Percentiles rank a stretch among this genome's conserved stretches.
These are phyloP conservation scores for Porpolomopsis calyptriformis DNA, from an alignment of 768 basidiomycete genomes.

Conservation along the genomic window DNA sequence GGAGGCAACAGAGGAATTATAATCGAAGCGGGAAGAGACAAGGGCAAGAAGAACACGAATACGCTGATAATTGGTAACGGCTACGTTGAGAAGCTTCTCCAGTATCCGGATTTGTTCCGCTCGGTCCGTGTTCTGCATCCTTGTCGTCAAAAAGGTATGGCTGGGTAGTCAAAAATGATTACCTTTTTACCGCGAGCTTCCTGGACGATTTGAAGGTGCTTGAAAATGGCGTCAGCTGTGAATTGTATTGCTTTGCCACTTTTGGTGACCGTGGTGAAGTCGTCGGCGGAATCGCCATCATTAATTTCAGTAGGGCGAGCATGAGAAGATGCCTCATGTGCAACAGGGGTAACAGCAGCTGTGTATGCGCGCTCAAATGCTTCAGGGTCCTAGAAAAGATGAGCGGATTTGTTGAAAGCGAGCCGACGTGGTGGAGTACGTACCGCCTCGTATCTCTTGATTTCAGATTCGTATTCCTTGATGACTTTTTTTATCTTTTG, in stretches of 20 bases:
- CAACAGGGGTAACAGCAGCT: slow-evolving; percentile 37
- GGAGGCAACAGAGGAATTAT: slow-evolving; percentile 75
- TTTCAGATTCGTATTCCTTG: slow-evolving; percentile 79
- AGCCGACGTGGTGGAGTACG: slow-evolving; percentile 11
- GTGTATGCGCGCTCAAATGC: slow-evolving; percentile 72
- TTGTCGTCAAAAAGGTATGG: slow-evolving; percentile 4
- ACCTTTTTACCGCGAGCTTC: slow-evolving; percentile 97
- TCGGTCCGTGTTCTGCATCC: slow-evolving; percentile 83
- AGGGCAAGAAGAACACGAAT: slow-evolving; percentile 91
- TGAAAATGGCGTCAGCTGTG: slow-evolving; percentile 81
- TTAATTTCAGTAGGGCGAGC: slow-evolving; percentile 10
- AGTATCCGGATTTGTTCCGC: slow-evolving; percentile 88
- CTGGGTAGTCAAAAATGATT: background rate
- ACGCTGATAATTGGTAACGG: slow-evolving; percentile 80
- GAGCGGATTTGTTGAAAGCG: slow-evolving; percentile 2
- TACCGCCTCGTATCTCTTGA: slow-evolving; percentile 74
- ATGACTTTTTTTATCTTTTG: slow-evolving; percentile 88
- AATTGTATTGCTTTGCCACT: slow-evolving; percentile 78
- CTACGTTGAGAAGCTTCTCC: slow-evolving; percentile 76
- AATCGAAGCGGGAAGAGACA: slow-evolving; percentile 93
- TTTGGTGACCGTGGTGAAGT: slow-evolving; percentile 85
- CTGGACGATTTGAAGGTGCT: slow-evolving; percentile 81
- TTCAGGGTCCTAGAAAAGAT: slow-evolving; percentile 74
- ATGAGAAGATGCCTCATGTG: slow-evolving; percentile 16
- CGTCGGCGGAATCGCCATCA: slow-evolving; percentile 45